Evolutionary conservation across 2,329 filamentous ascomycete species (phyloP).

Genomic region (Fusarium virguliforme): DNA sequence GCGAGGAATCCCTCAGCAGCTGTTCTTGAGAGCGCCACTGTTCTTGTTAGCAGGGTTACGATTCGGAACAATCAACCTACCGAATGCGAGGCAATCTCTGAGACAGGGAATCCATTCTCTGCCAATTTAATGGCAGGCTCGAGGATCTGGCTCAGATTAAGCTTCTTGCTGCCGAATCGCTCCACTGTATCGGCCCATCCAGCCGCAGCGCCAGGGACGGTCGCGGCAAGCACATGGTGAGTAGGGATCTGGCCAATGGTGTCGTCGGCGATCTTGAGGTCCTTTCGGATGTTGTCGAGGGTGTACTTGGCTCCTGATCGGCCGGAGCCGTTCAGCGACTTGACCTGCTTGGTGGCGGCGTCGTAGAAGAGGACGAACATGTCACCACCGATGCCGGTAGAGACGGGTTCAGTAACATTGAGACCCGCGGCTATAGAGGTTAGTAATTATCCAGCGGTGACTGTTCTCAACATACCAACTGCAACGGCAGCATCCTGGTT

Average conservation of each 20-base stretch:
- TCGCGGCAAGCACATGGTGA: slow-evolving; percentile 84
- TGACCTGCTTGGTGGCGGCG: slow-evolving; percentile 84
- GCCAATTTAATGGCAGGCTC: slow-evolving; percentile 87
- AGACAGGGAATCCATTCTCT: slow-evolving; percentile 92
- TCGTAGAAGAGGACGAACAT: slow-evolving; percentile 97
- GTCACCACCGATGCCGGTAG: slow-evolving; percentile 96
- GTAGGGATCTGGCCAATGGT: slow-evolving; percentile 77
- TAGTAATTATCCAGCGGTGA: accelerated
- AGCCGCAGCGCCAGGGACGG: slow-evolving; percentile 90
- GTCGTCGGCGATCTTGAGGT: slow-evolving; percentile 76
- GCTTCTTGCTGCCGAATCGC: slow-evolving; percentile 89
- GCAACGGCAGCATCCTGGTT: slow-evolving; percentile 93
- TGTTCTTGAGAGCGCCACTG: slow-evolving; percentile 82
- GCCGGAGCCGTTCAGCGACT: slow-evolving; percentile 94
- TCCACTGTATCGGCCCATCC: slow-evolving; percentile 94
- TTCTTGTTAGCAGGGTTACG: not conserved
- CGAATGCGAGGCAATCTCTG: slow-evolving; percentile 79
- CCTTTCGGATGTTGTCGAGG: slow-evolving; percentile 78
- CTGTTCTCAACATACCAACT: slow-evolving; percentile 72
- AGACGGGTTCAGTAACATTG: slow-evolving; percentile 93
- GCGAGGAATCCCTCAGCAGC: slow-evolving; percentile 79
- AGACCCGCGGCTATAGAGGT: slow-evolving; percentile 81
- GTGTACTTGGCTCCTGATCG: slow-evolving; percentile 80
- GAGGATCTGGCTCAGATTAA: slow-evolving; percentile 83
- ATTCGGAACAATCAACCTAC: slow-evolving; percentile 64